Base-by-base conservation (phyloP, 2,329 filamentous ascomycete species). In the Incumbomyces delicatus region DNA sequence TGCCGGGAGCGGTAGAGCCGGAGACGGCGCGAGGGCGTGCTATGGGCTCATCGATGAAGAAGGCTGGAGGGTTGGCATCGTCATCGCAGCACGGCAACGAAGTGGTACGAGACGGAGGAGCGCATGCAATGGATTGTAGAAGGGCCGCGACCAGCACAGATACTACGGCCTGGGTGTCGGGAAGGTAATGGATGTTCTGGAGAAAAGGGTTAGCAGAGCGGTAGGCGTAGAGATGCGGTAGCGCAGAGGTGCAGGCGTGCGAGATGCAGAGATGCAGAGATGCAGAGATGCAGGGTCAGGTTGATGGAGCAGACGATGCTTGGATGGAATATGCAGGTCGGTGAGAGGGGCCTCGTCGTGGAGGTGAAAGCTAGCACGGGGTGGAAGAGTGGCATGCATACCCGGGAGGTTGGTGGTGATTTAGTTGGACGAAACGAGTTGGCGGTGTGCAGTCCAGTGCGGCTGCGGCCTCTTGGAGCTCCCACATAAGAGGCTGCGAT, bases 11-110 rank as follows among this genome's bases (percentile, higher is more conserved):
- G 30, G 17, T 30, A 12, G 42, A 45, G 36, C 41, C 29, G 3
- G 30, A 32, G 5, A 31, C 14, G 37, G 32, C 33, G 30, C 36
- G 41, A 41, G 42, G 33, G 12, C 42, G 42, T 31, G 42, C 42
- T 45, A 38, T 7, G 20, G 17, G 8, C 18, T 37, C 20, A 30
- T 45, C 42, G 17, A 37, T 22, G 20, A 6, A 12, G 27, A 37
- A 71, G 51, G 69, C 65, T 27, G 68, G 69, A 32, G 69, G 69
- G 20, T 61, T 44, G 51, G 74, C 69, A 46, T 50, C 65, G 37
- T 72, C 67, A 49, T 68, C 59, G 58, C 72, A 72, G 13, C 64
- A 61, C 11, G 69, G 68, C 17, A 68, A 67, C 35, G 63, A 58
- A 18, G 44, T 56, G 41, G 50, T 50, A 49, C 51, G 53, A 20